Base-by-base conservation (phyloP, 345 rosid species). In the Eucalyptus coolabah region DNA sequence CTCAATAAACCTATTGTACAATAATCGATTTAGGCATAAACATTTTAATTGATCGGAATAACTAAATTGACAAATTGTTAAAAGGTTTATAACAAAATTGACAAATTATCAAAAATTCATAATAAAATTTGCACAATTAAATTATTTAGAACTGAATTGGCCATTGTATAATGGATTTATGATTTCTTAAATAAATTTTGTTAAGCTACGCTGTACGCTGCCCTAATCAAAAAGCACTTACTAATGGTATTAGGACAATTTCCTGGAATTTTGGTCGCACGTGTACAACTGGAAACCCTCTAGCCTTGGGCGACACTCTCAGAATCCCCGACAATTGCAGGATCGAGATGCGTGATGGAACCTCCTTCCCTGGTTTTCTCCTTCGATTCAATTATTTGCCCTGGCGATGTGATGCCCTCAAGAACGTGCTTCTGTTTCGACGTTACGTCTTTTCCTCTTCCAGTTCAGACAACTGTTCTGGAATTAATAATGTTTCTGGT, bases 1-100 rank as follows among this genome's bases (percentile, higher is more conserved):
- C 59, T 21, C 1, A 1, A 53, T 24, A 24, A 56, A 56, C 63
- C 6, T 56, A 23, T 24, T 4, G 6, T 23, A 56, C 2, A 56
- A 23, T 56, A 23, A 26, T 24, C 3, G 2, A 56, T 56, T 56
- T 56, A 56, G 14, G 1, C 0, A 23, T 56, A 10, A 2, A 23
- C 0, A 10, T 10, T 4, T 56, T 56, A 56, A 24, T 24, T 24
- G 30, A 26, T 1, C 0, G 3, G 2, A 56, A 56, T 56, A 26
- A 56, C 0, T 24, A 23, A 0, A 56, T 24, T 56, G 5, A 53
- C 1, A 21, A 53, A 53, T 53, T 53, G 59, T 3, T 53, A 53
- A 53, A 53, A 53, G 0, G 3, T 53, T 53, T 8, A 53, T 21
- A 4, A 53, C 59, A 53, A 53, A 21, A 1, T 53, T 4, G 11